Percentiles rank a stretch among this genome's conserved stretches.
Conservation (phyloP, 2,329 filamentous ascomycete species). For the Metarhizium rileyi region DNA sequence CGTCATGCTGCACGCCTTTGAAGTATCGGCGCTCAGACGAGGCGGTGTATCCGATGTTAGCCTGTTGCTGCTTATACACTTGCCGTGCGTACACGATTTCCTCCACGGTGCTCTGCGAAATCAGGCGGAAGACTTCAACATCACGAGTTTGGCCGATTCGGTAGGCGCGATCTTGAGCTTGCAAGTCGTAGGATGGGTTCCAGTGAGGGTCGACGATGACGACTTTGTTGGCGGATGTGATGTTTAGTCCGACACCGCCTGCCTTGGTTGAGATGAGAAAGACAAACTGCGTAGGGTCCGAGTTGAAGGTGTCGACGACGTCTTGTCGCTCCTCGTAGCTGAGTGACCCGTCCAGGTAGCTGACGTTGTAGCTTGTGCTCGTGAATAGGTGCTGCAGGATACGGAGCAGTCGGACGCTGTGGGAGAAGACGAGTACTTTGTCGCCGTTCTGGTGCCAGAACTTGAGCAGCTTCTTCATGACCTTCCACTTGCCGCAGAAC, state of each 20-base stretch:
- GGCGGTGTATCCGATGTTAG: slow-evolving; percentile 93
- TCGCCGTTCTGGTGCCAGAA: slow-evolving; percentile 88
- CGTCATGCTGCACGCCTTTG: slow-evolving; percentile 80
- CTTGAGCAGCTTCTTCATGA: slow-evolving; percentile 73
- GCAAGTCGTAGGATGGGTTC: slow-evolving; percentile 91
- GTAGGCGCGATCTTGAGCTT: slow-evolving; percentile 93
- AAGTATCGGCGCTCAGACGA: slow-evolving; percentile 91
- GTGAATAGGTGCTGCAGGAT: slow-evolving; percentile 81
- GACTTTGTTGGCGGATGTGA: slow-evolving; percentile 95
- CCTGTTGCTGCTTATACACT: slow-evolving; percentile 98
- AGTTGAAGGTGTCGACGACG: slow-evolving; percentile 84
- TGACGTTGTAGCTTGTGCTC: slow-evolving; percentile 82
- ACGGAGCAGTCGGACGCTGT: slow-evolving; percentile 74
- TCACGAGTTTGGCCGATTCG: slow-evolving; percentile 87
- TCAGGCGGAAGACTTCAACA: slow-evolving; percentile 88
- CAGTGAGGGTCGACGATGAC: slow-evolving; percentile 96
- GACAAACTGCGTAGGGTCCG: slow-evolving; percentile 77
- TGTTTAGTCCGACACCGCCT: slow-evolving; percentile 89
- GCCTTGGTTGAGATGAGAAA: slow-evolving; percentile 93
- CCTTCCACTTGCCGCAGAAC: slow-evolving; percentile 95
- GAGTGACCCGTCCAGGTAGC: slow-evolving; percentile 81
- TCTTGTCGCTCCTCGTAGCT: slow-evolving; percentile 73
- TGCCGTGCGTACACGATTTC: slow-evolving; percentile 96
- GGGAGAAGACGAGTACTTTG: slow-evolving; percentile 92
- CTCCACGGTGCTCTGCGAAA: slow-evolving; percentile 87